These are phyloP conservation scores for Spergularia bocconei DNA, from an alignment of 148 eudicot species.

Conservation along the genomic window DNA sequence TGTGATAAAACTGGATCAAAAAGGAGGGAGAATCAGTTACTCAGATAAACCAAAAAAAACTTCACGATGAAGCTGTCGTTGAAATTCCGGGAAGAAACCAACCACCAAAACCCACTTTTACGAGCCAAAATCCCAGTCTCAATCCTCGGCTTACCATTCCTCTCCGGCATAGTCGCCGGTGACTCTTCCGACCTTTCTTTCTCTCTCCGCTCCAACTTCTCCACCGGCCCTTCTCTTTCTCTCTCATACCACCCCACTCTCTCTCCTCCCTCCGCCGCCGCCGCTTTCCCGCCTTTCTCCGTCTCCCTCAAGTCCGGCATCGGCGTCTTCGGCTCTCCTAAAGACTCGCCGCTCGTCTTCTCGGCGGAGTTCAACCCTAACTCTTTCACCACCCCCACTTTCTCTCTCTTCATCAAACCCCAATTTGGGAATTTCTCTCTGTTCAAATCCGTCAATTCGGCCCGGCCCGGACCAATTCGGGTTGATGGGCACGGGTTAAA, in stretches of 20 bases:
- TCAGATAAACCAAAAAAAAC: background rate
- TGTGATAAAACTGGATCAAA: background rate
- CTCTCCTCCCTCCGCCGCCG: constrained; percentile 27
- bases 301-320: constrained; percentile 74
- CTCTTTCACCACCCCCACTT: constrained; percentile 43
- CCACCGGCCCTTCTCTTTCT: constrained; percentile 71
- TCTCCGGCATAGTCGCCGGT: constrained; percentile 60
- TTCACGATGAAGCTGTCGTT: constrained; percentile 54
- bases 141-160: constrained; percentile 63
- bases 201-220: constrained; percentile 70
- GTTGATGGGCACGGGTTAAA: constrained; percentile 22
- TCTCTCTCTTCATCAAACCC: constrained; percentile 69
- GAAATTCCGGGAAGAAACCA: constrained; percentile 48
- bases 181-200: constrained; percentile 71
- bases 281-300: constrained; percentile 37
- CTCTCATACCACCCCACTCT: constrained; percentile 63
- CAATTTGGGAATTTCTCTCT: constrained; percentile 78
- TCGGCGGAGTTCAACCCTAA: constrained; percentile 56
- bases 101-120: constrained; percentile 47
- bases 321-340: constrained; percentile 69
- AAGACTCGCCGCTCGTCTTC: constrained; percentile 62
- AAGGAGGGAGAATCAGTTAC: background rate
- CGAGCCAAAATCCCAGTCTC: constrained; percentile 79
- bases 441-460: constrained; percentile 46
- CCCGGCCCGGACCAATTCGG: background rate